Conservation (phyloP, 257 asterid genomes). For the Scutellaria minor region DNA sequence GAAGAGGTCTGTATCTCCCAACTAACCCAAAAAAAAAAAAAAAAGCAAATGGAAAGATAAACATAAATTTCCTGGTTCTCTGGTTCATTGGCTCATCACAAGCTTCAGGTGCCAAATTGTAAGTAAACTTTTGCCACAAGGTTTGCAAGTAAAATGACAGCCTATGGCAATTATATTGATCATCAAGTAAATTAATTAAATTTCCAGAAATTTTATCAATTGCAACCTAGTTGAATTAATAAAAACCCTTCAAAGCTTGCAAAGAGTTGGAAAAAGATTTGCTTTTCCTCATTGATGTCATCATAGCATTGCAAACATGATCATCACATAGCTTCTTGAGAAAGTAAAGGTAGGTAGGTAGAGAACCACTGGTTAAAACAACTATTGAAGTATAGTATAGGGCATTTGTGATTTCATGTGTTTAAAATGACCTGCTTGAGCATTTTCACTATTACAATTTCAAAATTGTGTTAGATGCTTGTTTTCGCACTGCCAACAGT, state of each 20-base stretch:
- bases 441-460: not conserved
- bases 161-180: not conserved
- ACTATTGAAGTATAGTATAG: not conserved
- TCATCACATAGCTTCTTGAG: not conserved
- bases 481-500: not conserved
- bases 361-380: not conserved
- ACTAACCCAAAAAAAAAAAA: too few species aligned
- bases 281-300: not conserved
- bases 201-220: not conserved
- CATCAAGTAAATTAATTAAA: not conserved
- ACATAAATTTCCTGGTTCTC: too few species aligned
- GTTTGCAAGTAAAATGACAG: not conserved
- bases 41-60: too few species aligned
- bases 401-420: not conserved
- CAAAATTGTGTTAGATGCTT: too few species aligned
- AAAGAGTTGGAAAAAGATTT: not conserved
- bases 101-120: too few species aligned
- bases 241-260: not conserved
- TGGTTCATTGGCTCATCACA: too few species aligned
- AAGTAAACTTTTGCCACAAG: not conserved
- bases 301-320: not conserved
- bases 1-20: too few species aligned
- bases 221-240: not conserved
- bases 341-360: not conserved
- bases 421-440: not conserved